phyloP scores from a whole-genome alignment of 2,329 filamentous ascomycete species.

The Fusarium goolgardi region DNA sequence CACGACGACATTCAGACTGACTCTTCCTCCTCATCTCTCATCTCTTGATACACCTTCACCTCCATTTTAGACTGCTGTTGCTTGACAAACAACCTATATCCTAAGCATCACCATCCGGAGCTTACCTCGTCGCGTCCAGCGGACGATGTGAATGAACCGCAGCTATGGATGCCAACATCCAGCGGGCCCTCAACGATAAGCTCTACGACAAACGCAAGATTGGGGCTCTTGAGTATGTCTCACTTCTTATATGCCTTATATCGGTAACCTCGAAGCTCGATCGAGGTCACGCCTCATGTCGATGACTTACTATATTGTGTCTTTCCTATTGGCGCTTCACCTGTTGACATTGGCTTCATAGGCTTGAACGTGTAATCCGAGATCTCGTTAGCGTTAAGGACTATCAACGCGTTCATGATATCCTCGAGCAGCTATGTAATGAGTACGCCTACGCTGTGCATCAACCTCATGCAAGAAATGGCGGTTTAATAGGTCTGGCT shows the following conservation, averaged over 20 bases:
- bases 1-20: constrained; percentile 20
- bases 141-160: constrained; percentile 42
- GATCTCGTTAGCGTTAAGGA: constrained; percentile 82
- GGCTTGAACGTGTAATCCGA: constrained; percentile 90
- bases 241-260: constrained; percentile 7
- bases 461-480: constrained; percentile 95
- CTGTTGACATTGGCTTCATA: constrained; percentile 53
- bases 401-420: constrained; percentile 82
- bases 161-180: constrained; percentile 87
- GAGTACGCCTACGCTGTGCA: constrained; percentile 98
- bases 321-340: neutral
- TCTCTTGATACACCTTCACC: neutral
- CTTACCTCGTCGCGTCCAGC: constrained; percentile 30
- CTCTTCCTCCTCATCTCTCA: constrained; percentile 2
- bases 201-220: constrained; percentile 98
- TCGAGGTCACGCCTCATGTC: neutral
- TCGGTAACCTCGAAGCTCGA: neutral
- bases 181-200: constrained; percentile 95
- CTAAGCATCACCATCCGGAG: neutral
- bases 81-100: neutral
- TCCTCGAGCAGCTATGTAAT: constrained; percentile 95
- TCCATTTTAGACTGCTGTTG: neutral
- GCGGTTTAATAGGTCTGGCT: constrained; percentile 92
- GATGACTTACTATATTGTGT: constrained; percentile 9
- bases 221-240: constrained; percentile 89